phyloP scores from a whole-genome alignment of 768 basidiomycete genomes.

The Tubosaeta sp. region DNA sequence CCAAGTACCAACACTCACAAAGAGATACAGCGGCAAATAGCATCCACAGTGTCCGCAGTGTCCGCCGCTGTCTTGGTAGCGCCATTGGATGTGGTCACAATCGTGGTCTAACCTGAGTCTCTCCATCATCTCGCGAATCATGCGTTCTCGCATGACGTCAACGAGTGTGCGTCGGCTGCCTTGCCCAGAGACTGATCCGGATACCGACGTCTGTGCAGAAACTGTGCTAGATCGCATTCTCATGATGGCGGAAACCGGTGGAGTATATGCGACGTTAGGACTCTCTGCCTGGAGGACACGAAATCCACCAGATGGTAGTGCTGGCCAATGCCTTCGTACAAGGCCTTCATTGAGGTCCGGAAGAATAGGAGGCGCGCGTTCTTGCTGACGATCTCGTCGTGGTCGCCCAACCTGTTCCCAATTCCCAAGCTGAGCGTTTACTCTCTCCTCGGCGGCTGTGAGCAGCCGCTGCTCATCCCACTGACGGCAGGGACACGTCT shows the following conservation, averaged over 20 bases:
- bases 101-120: slow-evolving; percentile 51
- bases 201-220: background rate
- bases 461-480: slow-evolving; percentile 54
- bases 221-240: background rate
- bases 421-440: slow-evolving; percentile 35
- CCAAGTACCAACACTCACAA: background rate
- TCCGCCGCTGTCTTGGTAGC: slow-evolving; percentile 39
- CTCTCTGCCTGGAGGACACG: too few species aligned
- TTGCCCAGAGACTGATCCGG: background rate
- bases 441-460: slow-evolving; percentile 35
- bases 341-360: background rate
- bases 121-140: slow-evolving; percentile 33
- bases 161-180: background rate
- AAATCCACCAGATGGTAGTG: background rate
- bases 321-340: background rate
- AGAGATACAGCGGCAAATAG: slow-evolving; percentile 7
- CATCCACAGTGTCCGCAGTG: slow-evolving; percentile 45
- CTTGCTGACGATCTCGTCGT: background rate
- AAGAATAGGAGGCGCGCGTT: background rate
- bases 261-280: too few species aligned
- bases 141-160: background rate
- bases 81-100: slow-evolving; percentile 45
- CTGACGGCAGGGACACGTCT: slow-evolving; percentile 56
- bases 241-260: background rate
- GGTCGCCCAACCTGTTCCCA: slow-evolving; percentile 30